Evolutionary conservation across 2,329 filamentous ascomycete genomes (phyloP).

Genomic region (Aciculosporium take): DNA sequence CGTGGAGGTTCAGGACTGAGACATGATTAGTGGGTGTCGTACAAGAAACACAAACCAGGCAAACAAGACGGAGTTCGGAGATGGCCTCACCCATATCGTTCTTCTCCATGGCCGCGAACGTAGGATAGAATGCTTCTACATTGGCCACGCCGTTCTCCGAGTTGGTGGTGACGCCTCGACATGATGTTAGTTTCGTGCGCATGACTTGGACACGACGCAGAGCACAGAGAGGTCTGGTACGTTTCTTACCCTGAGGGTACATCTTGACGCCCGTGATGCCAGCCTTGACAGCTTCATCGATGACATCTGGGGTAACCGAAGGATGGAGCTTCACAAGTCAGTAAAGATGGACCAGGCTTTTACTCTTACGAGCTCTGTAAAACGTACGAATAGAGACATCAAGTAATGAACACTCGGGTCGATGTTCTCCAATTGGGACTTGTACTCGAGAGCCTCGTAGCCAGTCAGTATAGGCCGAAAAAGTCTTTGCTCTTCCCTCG

Average conservation of each 20-base stretch:
- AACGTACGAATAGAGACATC: conserved; percentile 37
- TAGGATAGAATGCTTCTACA: conserved; percentile 57
- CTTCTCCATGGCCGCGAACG: conserved; percentile 81
- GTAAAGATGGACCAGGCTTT: background rate
- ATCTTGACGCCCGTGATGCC: conserved; percentile 62
- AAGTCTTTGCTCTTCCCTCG: conserved; percentile 6
- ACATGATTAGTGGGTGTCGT: too few relatives aligned
- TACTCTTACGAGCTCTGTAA: background rate
- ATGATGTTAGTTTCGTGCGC: background rate
- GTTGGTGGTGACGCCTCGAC: conserved; percentile 47
- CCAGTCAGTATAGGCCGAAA: background rate
- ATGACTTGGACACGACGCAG: background rate
- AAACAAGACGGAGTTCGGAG: background rate
- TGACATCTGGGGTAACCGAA: conserved; percentile 51
- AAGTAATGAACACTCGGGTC: conserved; percentile 52
- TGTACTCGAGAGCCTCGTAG: conserved; percentile 51
- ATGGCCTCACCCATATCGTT: conserved; percentile 40
- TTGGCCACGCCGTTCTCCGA: conserved; percentile 51
- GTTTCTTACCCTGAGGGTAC: conserved; percentile 40
- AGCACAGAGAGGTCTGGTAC: too few relatives aligned
- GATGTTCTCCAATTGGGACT: conserved; percentile 42
- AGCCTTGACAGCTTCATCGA: conserved; percentile 56
- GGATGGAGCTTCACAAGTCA: conserved; percentile 32
- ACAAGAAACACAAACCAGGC: background rate
- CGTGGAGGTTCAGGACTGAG: conserved; percentile 88